Conservation (phyloP, 495 filamentous ascomycete genomes). For the Copromyces sp. region DNA sequence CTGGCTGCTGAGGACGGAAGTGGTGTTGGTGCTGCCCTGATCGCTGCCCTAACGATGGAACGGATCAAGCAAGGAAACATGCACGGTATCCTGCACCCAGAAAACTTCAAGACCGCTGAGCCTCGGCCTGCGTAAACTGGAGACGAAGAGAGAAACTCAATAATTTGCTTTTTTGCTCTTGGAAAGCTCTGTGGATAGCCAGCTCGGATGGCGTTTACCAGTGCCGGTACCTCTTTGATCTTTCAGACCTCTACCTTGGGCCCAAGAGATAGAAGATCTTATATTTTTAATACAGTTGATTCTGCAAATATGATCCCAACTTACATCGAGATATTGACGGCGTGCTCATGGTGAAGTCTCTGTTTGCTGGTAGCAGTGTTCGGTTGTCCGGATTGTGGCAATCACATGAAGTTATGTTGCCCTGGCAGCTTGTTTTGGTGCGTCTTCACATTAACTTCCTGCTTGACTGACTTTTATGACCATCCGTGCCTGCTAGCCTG, state of each 20-base stretch:
- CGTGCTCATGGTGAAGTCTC: neutral
- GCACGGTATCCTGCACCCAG: slow-evolving; percentile 66
- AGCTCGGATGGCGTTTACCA: neutral
- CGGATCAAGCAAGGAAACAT: slow-evolving; percentile 67
- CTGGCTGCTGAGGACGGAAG: slow-evolving; percentile 85
- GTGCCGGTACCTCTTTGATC: neutral
- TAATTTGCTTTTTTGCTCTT: neutral
- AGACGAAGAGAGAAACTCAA: neutral
- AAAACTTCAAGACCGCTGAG: slow-evolving; percentile 35
- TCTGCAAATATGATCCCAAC: neutral
- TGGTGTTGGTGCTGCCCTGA: slow-evolving; percentile 91
- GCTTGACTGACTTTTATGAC: neutral
- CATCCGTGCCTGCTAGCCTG: neutral
- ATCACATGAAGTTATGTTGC: neutral
- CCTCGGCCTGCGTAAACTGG: neutral
- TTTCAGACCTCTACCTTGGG: neutral
- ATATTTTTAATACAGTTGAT: neutral
- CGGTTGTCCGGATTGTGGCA: neutral
- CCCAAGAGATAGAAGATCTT: neutral
- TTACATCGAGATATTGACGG: neutral
- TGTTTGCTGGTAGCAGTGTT: neutral
- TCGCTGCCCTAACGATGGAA: slow-evolving; percentile 88
- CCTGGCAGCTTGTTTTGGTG: neutral
- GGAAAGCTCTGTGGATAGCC: neutral
- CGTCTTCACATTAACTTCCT: neutral